A percentile compares a stretch with the other conserved stretches of the same genome.
Conservation (phyloP, 441 rosid genomes). For the Pelargonium myrrhifolium region DNA sequence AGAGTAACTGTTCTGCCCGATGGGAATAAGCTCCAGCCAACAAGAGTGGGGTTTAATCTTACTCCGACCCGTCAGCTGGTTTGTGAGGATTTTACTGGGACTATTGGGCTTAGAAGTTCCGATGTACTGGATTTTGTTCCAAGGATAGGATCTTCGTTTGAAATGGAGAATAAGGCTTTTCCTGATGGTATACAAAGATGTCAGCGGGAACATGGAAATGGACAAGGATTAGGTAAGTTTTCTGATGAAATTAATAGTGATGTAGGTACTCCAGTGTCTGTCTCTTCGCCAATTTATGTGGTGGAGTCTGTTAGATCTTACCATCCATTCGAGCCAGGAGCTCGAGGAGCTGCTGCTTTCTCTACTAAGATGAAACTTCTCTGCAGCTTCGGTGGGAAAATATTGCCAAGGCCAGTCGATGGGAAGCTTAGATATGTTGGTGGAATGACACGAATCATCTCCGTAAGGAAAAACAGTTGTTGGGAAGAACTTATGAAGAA, state of each 20-base stretch:
- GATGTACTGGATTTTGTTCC: conserved; percentile 34
- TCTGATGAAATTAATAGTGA: conserved; percentile 18
- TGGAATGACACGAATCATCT: conserved; percentile 63
- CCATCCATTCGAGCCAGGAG: conserved; percentile 28
- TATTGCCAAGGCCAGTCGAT: conserved; percentile 74
- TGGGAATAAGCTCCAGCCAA: conserved; percentile 22
- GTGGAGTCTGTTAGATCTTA: conserved; percentile 36
- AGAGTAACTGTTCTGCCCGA: conserved; percentile 25
- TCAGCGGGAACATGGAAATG: conserved; percentile 21
- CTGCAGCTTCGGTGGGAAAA: conserved; percentile 59
- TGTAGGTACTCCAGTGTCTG: conserved; percentile 11
- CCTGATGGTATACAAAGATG: conserved; percentile 20
- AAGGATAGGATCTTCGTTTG: conserved; percentile 18
- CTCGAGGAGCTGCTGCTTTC: conserved; percentile 23
- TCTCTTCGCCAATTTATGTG: conserved; percentile 8
- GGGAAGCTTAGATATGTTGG: conserved; percentile 67
- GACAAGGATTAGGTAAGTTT: conserved; percentile 11
- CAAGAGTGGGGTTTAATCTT: conserved; percentile 19
- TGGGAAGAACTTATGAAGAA: conserved; percentile 47
- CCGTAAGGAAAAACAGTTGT: conserved; percentile 42
- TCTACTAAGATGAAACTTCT: conserved; percentile 44
- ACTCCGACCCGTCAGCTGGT: conserved; percentile 28
- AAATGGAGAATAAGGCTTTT: conserved; percentile 20
- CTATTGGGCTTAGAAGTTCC: conserved; percentile 29
- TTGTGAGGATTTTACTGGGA: conserved; percentile 36